Evolutionary conservation across 768 basidiomycete genomes (phyloP), one percentile per base, ranked within the genome.

Genomic region (Trametes gibbosa): DNA sequence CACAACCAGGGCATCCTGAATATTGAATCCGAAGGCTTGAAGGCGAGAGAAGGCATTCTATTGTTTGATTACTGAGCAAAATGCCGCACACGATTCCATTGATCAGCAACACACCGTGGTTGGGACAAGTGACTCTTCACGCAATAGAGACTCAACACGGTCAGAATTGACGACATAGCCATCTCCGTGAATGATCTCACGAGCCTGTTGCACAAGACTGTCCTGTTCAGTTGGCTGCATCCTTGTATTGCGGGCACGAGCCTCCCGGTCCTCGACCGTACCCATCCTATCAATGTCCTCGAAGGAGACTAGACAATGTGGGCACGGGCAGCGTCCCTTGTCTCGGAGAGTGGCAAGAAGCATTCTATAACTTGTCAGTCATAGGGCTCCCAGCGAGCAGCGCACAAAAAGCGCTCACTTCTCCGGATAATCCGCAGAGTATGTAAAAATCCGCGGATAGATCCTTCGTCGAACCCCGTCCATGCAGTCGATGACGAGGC

Each of bases 1-100:
- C 0, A 69, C 65, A 0, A 71, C 64, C 0, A 79, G 66, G 14
- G 73, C 35, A 5, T 21, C 7, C 5, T 53, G 25, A 7, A 42
- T 40, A 25, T 53, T 42, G 1, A 0, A 21, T 46, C 60, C 75
- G 2, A 71, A 19, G 3, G 42, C 35, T 74, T 59, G 24, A 69
- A 75, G 58, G 0, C 25, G 24, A 0, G 70, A 71, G 52, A 79
- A 74, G 2, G 73, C 58, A 47, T 77, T 78, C 77, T 78, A 17
- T n/a, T n/a, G n/a, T n/a, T 14, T 6, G 14, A 35, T 35, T 35
- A 35, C 34, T 35, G 34, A 35, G 34, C 6, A 14, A 14, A 14
- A 35, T 35, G 34, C 7, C 34, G 34, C 14, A 35, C 34, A 6
- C 14, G 34, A 14, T 35, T n/a, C n/a, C n/a, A n/a, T n/a, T n/a